Evolutionary conservation across 1,139 yeast genomes (phyloP).

Genomic region (Suhomyces ambrosiae): DNA sequence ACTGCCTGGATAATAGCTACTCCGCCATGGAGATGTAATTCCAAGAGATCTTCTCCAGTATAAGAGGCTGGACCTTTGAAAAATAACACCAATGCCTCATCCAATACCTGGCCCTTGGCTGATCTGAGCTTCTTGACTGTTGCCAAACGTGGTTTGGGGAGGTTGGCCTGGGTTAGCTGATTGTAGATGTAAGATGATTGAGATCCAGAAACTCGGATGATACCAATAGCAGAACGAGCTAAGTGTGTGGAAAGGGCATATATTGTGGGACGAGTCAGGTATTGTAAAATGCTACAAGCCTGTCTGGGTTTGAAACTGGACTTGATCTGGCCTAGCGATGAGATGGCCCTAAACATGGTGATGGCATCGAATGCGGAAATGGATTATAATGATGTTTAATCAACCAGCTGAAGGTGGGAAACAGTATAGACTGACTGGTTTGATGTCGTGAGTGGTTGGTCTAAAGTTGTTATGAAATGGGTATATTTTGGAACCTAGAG

Average conservation of each 20-base stretch:
- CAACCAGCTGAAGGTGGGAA: too few relatives aligned
- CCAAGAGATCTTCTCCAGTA: constrained; percentile 91
- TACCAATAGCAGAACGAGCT: constrained; percentile 84
- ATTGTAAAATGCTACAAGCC: too few relatives aligned
- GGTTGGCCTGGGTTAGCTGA: constrained; percentile 44
- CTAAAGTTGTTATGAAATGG: too few relatives aligned
- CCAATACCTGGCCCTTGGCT: constrained; percentile 54
- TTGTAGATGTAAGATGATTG: constrained; percentile 49
- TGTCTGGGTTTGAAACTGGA: too few relatives aligned
- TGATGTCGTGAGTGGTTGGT: too few relatives aligned
- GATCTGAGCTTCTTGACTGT: constrained; percentile 55
- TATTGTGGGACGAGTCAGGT: constrained; percentile 56
- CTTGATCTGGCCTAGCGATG: too few relatives aligned
- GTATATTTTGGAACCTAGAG: too few relatives aligned
- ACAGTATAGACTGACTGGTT: too few relatives aligned
- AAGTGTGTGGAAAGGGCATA: constrained; percentile 88
- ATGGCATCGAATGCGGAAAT: too few relatives aligned
- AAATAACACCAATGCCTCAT: constrained; percentile 71
- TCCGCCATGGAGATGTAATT: constrained; percentile 92
- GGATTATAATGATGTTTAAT: too few relatives aligned
- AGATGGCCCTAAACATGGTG: too few relatives aligned
- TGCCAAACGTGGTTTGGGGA: constrained; percentile 57
- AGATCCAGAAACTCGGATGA: constrained; percentile 80
- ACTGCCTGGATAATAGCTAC: constrained; percentile 78
- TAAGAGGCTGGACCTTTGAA: constrained; percentile 80